Evolutionary conservation across 345 rosid genomes (phyloP), one percentile per base, ranked within the genome.

Genomic region (Salix udensis): DNA sequence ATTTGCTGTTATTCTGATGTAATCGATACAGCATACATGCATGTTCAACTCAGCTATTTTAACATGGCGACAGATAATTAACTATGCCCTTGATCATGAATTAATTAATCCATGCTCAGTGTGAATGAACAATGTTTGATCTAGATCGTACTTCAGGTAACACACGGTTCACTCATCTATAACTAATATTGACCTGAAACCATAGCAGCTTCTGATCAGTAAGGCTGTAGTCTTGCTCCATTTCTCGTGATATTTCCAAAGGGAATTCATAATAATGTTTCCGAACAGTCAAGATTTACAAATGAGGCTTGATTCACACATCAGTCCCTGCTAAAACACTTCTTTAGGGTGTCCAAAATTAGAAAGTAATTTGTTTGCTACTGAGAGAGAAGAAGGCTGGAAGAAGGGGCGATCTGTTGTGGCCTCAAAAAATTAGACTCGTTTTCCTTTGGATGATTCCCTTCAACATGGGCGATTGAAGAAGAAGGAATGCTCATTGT

Each of bases 351-450:
- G 4, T 7, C 46, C 9, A 6, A 0, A 13, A 30, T 4, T n/a
- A 31, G 50, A 46, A 46, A 46, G 15, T 4, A 46, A 46, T 46
- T 40, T 46, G 50, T 46, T 46, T 14, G 34, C 73, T 68, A 84
- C 31, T 74, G 73, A 68, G 83, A 83, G 24, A 85, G 88, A 34
- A 68, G 79, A 85, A 78, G 86, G 28, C 84, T 85, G 40, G 86
- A 71, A 24, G 52, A 73, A 53, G 68, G 36, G 23, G 60, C 77
- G 14, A 44, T 19, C 21, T n/a, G 23, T 24, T 23, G 21, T 53
- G 64, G 65, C 55, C 76, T 77, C 7, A 66, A 36, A 26, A 30
- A 42, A 6, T 23, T 62, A 65, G 75, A 48, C 15, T 67, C 46
- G 34, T 36, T 23, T 0, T 40, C 48, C 74, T 70, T 30, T 2